phyloP scores from a whole-genome alignment of 345 rosid species.

The Boechera divaricarpa region DNA sequence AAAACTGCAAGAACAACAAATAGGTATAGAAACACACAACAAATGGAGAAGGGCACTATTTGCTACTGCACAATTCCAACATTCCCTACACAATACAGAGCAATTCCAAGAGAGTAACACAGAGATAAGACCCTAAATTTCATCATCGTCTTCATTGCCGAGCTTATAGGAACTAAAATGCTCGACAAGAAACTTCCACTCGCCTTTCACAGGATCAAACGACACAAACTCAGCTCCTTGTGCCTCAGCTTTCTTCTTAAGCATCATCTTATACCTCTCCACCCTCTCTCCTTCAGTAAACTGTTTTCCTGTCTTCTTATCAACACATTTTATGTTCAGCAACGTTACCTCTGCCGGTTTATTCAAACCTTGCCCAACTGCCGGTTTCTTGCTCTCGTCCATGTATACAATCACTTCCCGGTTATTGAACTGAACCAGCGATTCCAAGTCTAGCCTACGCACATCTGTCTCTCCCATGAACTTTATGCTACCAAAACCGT shows the following conservation, averaged over 20 bases:
- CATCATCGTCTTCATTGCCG: constrained; percentile 53
- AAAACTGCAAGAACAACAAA: not conserved
- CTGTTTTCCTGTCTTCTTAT: constrained; percentile 76
- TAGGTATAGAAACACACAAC: constrained; percentile 17
- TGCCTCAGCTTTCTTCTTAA: constrained; percentile 82
- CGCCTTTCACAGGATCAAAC: constrained; percentile 80
- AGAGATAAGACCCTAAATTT: constrained; percentile 25
- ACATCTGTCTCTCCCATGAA: constrained; percentile 96
- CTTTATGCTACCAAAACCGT: constrained; percentile 89
- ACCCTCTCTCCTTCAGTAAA: constrained; percentile 69
- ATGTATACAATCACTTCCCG: constrained; percentile 90
- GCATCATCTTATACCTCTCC: constrained; percentile 83
- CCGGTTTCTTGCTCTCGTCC: constrained; percentile 95
- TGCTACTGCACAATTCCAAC: constrained; percentile 33
- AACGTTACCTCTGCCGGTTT: constrained; percentile 96
- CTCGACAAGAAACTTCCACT: constrained; percentile 88
- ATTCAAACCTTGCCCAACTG: constrained; percentile 92
- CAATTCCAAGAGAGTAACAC: constrained; percentile 21
- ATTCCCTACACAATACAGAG: constrained; percentile 22
- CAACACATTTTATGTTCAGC: constrained; percentile 86
- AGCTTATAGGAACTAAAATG: constrained; percentile 85
- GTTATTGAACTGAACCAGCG: constrained; percentile 86
- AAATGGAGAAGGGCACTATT: constrained; percentile 17
- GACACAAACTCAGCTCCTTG: constrained; percentile 94
- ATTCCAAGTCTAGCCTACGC: constrained; percentile 86